Evolutionary conservation across 116 monocot species (phyloP).

Genomic region (Trichopus zeylanicus): DNA sequence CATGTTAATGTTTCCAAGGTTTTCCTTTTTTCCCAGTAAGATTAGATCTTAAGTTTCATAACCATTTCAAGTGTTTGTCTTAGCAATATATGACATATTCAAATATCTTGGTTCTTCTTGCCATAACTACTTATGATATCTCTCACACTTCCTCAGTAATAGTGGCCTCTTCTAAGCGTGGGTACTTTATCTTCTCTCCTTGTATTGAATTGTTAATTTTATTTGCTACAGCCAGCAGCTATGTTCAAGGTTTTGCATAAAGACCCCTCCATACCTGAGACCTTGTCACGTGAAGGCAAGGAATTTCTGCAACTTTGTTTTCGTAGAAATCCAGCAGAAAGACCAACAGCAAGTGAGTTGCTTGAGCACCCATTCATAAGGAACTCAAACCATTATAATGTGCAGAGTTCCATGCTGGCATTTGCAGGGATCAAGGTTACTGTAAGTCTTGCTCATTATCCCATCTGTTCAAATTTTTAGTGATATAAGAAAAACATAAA

Average conservation of each 20-base stretch:
- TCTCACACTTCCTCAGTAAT: no score
- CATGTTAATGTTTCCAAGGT: no score
- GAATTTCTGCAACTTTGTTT: conserved; percentile 80
- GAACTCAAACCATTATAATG: conserved; percentile 44
- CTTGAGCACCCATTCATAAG: conserved; percentile 83
- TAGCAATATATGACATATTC: no score
- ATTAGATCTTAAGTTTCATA: no score
- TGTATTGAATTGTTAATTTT: background rate
- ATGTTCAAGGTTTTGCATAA: conserved; percentile 92
- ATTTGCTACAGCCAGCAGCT: conserved; percentile 59
- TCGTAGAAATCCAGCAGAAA: conserved; percentile 71
- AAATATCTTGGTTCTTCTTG: no score
- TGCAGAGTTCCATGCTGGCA: conserved; percentile 42
- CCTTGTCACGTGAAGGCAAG: conserved; percentile 78
- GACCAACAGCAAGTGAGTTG: conserved; percentile 70
- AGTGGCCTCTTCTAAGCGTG: no score
- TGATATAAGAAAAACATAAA: background rate
- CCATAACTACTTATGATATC: no score
- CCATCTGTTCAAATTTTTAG: background rate
- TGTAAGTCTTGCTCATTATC: conserved; percentile 23
- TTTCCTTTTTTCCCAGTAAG: no score
- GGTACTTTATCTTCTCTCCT: background rate
- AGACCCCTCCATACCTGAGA: conserved; percentile 76
- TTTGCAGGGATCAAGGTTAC: conserved; percentile 43
- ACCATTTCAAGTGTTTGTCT: no score